phyloP scores from a whole-genome alignment of 768 basidiomycete species.

The Mycena kentingensis region DNA sequence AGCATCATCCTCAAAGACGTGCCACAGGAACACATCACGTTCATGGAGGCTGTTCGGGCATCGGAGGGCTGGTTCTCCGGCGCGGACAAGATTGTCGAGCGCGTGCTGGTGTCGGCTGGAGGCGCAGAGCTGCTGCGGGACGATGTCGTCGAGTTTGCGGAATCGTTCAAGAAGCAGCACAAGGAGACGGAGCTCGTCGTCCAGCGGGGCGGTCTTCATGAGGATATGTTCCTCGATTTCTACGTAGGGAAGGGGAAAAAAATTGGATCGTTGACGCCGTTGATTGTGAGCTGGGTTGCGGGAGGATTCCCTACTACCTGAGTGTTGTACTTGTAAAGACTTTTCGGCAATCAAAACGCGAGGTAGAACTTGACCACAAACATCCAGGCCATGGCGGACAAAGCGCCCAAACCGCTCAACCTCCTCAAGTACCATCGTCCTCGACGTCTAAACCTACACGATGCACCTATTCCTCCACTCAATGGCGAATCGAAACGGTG shows the following conservation, averaged over 20 bases:
- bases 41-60: slow-evolving; percentile 28
- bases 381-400: no score
- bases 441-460: slow-evolving; percentile 36
- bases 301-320: no score
- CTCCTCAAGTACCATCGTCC: slow-evolving; percentile 54
- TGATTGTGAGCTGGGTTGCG: slow-evolving; percentile 13
- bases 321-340: no score
- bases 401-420: slow-evolving; percentile 34
- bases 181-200: slow-evolving; percentile 15
- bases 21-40: slow-evolving; percentile 20
- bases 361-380: no score
- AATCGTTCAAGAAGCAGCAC: slow-evolving; percentile 9
- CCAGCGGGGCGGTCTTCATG: slow-evolving; percentile 17
- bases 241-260: slow-evolving; percentile 11
- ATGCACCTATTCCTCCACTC: slow-evolving; percentile 48
- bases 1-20: slow-evolving; percentile 18
- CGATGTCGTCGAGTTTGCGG: slow-evolving; percentile 28
- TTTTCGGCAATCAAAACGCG: no score
- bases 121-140: slow-evolving; percentile 30
- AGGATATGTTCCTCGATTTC: slow-evolving; percentile 17
- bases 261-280: slow-evolving; percentile 12
- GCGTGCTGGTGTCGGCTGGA: slow-evolving; percentile 33
- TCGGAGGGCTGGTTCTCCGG: slow-evolving; percentile 33
- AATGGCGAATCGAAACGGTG: slow-evolving; percentile 55
- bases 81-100: slow-evolving; percentile 24